Evolutionary conservation across 176 grass and related monocot species (phyloP).

Genomic region (Aegilops speltoides): DNA sequence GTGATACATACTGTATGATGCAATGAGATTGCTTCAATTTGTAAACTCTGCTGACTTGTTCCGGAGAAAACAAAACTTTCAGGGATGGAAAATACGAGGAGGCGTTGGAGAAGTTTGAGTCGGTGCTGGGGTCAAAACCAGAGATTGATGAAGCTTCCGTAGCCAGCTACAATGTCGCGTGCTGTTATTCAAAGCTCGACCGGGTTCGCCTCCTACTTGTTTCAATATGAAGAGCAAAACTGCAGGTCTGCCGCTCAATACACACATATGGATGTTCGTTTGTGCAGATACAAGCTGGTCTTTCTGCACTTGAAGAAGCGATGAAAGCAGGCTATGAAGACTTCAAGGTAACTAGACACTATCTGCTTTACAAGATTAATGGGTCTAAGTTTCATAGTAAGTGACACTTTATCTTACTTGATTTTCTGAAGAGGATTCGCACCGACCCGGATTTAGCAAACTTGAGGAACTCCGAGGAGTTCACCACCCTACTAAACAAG

Average conservation of each 20-base stretch:
- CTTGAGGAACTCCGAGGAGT: conserved; percentile 59
- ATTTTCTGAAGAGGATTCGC: conserved; percentile 60
- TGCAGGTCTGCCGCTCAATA: conserved; percentile 10
- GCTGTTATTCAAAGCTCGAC: conserved; percentile 91
- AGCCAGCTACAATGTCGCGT: conserved; percentile 94
- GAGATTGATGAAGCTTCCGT: conserved; percentile 63
- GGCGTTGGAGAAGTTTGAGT: conserved; percentile 93
- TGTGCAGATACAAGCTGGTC: conserved; percentile 64
- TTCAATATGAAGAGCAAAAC: neutral
- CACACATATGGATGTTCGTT: conserved; percentile 3
- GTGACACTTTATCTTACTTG: conserved; percentile 2
- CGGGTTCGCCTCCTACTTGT: conserved; percentile 42
- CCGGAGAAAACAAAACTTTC: neutral
- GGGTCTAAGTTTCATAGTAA: neutral
- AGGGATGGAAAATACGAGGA: conserved; percentile 75
- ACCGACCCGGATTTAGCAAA: conserved; percentile 75
- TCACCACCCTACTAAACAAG: conserved; percentile 69
- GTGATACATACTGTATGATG: conserved; percentile 9
- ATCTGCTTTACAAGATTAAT: neutral
- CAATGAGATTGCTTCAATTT: conserved; percentile 13
- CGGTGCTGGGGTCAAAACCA: conserved; percentile 80
- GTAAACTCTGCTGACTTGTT: neutral
- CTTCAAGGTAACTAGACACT: conserved; percentile 63
- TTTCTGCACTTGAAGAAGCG: conserved; percentile 92
- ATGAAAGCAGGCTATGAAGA: conserved; percentile 82